Evolutionary conservation across 352 stramenopile species (phyloP), one percentile per base, ranked within the genome.

Genomic region (Phytopythium boreale): DNA sequence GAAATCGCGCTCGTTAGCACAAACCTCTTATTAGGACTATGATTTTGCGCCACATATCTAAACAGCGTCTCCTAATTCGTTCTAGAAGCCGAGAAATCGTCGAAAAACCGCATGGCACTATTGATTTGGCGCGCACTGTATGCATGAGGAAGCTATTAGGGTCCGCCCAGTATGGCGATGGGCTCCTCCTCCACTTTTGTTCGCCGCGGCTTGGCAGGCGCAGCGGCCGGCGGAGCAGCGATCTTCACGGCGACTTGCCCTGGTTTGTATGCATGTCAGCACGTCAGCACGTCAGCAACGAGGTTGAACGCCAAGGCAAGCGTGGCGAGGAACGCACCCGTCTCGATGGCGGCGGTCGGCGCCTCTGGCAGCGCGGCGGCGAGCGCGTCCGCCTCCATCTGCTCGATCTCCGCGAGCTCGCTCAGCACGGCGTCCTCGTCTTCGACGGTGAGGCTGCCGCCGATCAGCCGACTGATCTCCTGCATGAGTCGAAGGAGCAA

Each of bases 11-110:
- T n/a, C n/a, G n/a, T n/a, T n/a, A n/a, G n/a, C n/a, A n/a, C n/a
- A n/a, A n/a, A n/a, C n/a, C n/a, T n/a, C n/a, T n/a, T n/a, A n/a
- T n/a, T n/a, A n/a, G n/a, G n/a, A n/a, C n/a, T n/a, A n/a, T n/a
- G n/a, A n/a, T n/a, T n/a, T n/a, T n/a, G n/a, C n/a, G n/a, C n/a
- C n/a, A n/a, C n/a, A n/a, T n/a, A n/a, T n/a, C n/a, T n/a, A n/a
- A n/a, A n/a, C n/a, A n/a, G n/a, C n/a, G n/a, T n/a, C n/a, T n/a
- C n/a, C n/a, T n/a, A n/a, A n/a, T n/a, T n/a, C n/a, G n/a, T n/a
- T n/a, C n/a, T n/a, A n/a, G n/a, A n/a, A 67, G 97, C 97, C 26
- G 98, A 68, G 4, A 98, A 77, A 27, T 90, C 76, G 43, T 97
- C 93, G 39, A 97, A 91, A 62, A 84, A 91, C 31, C 74, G 57